Evolutionary conservation across 2,329 filamentous ascomycete genomes (phyloP).

Genomic region (Stylonectria norvegica): DNA sequence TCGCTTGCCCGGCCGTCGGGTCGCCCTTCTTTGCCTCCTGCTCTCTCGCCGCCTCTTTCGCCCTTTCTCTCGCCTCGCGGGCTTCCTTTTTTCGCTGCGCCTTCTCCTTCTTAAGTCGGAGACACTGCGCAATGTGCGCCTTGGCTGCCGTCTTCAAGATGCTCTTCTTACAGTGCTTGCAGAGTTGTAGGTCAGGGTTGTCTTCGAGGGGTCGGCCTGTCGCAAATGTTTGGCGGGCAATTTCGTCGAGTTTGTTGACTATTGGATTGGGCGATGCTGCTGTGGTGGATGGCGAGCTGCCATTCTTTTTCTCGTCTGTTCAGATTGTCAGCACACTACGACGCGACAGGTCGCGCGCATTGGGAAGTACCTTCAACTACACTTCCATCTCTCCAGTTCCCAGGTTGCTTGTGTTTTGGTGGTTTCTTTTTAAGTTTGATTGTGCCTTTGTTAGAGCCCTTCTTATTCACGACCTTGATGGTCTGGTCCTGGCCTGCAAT

Average conservation of each 20-base stretch:
- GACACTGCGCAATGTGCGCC: conserved; percentile 77
- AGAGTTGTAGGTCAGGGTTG: conserved; percentile 72
- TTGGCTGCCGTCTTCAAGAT: conserved; percentile 72
- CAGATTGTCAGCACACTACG: conserved; percentile 5
- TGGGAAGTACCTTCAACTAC: conserved; percentile 55
- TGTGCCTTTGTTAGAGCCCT: conserved; percentile 46
- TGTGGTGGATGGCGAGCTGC: conserved; percentile 39
- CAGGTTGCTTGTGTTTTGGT: conserved; percentile 62
- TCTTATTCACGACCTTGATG: conserved; percentile 61
- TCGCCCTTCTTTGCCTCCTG: conserved; percentile 53
- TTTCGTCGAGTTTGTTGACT: conserved; percentile 69
- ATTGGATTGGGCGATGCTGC: conserved; percentile 52
- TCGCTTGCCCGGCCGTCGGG: conserved; percentile 46
- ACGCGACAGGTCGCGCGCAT: conserved; percentile 8
- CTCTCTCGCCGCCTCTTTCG: conserved; percentile 58
- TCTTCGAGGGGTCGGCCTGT: conserved; percentile 81
- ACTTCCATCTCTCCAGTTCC: conserved; percentile 69
- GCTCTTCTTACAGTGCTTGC: conserved; percentile 92
- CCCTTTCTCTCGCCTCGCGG: conserved; percentile 65
- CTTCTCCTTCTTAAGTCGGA: conserved; percentile 81
- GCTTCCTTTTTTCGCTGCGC: conserved; percentile 74
- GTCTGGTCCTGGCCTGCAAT: conserved; percentile 52
- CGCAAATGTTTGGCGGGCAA: conserved; percentile 72
- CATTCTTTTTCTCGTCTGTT: conserved; percentile 52
- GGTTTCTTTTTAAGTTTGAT: conserved; percentile 62